Base-by-base conservation (phyloP, 176 grass and related monocot species). In the Phragmites australis region DNA sequence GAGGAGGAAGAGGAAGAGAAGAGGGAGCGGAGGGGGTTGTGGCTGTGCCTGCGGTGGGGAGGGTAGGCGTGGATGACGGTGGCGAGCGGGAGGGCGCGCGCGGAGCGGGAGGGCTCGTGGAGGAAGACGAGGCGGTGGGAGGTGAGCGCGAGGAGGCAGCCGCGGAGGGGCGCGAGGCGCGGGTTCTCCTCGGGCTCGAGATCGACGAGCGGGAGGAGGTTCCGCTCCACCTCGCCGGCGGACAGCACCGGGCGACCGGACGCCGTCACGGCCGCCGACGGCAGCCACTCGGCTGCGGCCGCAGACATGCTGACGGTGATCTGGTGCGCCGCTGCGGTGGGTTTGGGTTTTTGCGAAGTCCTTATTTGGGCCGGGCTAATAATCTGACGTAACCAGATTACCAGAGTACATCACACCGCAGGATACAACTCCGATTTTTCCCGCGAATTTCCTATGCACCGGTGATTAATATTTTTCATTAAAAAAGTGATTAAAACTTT, bases 111-210 rank as follows among this genome's bases (percentile, higher is more conserved):
- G 52, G 84, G 6, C 21, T 95, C 90, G 82, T 99, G 84, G 80
- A 99, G 86, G 87, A 94, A 93, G 84, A 99, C 43, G 60, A 99
- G 81, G 17, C 93, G 96, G 83, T 95, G 90, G 75, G 93, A 95
- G 56, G 93, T 95, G 82, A 99, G 90, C 41, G 81, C 88, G 82
- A 99, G 96, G 71, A 95, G 93, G 59, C 90, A 82, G 69, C 82
- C 89, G 23, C 70, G 92, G 54, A 99, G 90, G 27, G 85, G 66
- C 13, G 81, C 27, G 78, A 87, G 83, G 81, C 46, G 57, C 11
- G 88, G 79, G 67, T 83, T 89, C 86, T 89, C 92, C 72, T 94
- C 90, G 10, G 86, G 71, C 54, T 95, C 96, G 31, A 99, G 82
- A 43, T 99, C 96, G 9, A 78, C 93, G 66, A 86, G 78, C 17